These are phyloP conservation scores for Talaromyces adpressus DNA, from an alignment of 495 filamentous ascomycete species.

Conservation along the genomic window DNA sequence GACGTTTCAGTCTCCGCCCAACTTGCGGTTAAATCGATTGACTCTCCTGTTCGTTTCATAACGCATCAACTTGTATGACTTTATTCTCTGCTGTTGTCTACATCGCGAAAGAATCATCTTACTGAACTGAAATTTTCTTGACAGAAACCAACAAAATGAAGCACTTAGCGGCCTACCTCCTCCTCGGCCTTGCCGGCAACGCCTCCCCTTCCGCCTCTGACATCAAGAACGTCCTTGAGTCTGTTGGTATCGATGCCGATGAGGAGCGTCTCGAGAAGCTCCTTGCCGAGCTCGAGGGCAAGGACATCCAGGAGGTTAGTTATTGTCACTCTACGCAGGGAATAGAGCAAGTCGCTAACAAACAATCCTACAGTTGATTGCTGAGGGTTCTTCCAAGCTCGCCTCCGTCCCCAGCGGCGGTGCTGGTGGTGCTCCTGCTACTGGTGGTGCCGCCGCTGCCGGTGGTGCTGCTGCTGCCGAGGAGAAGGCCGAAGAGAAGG, in stretches of 20 bases:
- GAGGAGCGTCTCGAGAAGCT: conserved; percentile 77
- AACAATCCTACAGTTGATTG: conserved; percentile 62
- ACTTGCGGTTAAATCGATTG: conserved; percentile 91
- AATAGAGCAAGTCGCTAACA: conserved; percentile 15
- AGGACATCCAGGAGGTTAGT: conserved; percentile 90
- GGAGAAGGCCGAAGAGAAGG: conserved; percentile 70
- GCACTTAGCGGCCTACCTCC: conserved; percentile 98
- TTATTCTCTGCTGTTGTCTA: neutral
- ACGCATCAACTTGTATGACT: conserved; percentile 3
- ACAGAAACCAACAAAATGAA: conserved; percentile 71
- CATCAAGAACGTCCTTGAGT: conserved; percentile 83
- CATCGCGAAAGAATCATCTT: neutral
- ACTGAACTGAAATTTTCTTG: neutral
- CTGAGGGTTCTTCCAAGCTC: conserved; percentile 86
- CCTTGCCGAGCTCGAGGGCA: conserved; percentile 89
- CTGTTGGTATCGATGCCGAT: conserved; percentile 95
- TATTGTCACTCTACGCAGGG: neutral
- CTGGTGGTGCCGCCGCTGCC: conserved; percentile 56
- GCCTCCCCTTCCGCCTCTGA: conserved; percentile 77
- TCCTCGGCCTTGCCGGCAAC: conserved; percentile 92
- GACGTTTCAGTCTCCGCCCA: conserved; percentile 84
- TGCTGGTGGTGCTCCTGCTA: conserved; percentile 60
- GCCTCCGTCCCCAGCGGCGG: conserved; percentile 96
- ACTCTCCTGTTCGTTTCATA: conserved; percentile 65
- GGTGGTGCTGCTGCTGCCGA: conserved; percentile 62